Percentiles rank a stretch among this genome's conserved stretches.
Conservation (phyloP, 139 green algal species). For the Micromonas commoda region DNA sequence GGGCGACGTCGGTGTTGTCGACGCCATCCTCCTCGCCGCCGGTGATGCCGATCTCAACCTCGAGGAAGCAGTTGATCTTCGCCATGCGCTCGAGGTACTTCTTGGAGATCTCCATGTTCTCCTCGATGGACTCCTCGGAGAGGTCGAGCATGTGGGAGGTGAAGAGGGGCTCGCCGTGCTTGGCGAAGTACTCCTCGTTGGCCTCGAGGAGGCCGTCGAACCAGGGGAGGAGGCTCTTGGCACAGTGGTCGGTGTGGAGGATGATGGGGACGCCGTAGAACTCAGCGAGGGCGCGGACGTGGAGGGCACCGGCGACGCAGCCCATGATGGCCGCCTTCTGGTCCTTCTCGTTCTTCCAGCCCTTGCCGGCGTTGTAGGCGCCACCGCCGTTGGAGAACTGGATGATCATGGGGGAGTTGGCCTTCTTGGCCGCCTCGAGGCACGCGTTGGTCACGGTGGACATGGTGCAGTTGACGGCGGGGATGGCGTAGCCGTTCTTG, state of each 20-base stretch:
- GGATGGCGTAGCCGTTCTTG: constrained; percentile 36
- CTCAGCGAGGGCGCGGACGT: constrained; percentile 28
- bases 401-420: constrained; percentile 40
- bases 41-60: constrained; percentile 46
- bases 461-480: constrained; percentile 39
- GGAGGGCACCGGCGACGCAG: constrained; percentile 26
- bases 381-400: constrained; percentile 41
- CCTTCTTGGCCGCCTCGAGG: constrained; percentile 36
- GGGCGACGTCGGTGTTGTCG: constrained; percentile 40
- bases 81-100: constrained; percentile 44
- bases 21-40: constrained; percentile 47
- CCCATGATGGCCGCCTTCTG: constrained; percentile 28
- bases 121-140: constrained; percentile 40
- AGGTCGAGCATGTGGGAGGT: constrained; percentile 44
- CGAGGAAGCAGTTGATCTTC: constrained; percentile 37
- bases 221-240: constrained; percentile 44
- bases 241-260: constrained; percentile 46
- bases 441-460: constrained; percentile 35
- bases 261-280: constrained; percentile 40
- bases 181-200: constrained; percentile 42
- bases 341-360: constrained; percentile 24
- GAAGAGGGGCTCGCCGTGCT: constrained; percentile 40
- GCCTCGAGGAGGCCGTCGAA: constrained; percentile 41
- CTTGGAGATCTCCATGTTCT: constrained; percentile 47
- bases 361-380: constrained; percentile 32